Conservation (phyloP, 1,284 basidiomycete genomes). For the Papiliotrema fonsecae region DNA sequence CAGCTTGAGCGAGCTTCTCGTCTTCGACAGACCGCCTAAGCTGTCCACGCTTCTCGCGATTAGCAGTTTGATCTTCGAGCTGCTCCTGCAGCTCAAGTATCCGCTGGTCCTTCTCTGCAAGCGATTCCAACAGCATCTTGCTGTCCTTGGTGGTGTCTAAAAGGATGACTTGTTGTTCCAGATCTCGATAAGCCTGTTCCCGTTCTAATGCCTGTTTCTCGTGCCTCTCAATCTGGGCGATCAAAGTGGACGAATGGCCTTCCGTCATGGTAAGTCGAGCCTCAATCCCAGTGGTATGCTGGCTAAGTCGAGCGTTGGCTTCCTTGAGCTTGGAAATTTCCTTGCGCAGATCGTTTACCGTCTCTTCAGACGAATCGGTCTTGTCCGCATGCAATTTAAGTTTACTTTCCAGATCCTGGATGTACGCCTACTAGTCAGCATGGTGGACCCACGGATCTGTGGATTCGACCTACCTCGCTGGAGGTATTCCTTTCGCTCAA, state of each 20-base stretch:
- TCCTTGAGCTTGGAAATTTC: constrained; percentile 77
- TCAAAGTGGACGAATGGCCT: constrained; percentile 64
- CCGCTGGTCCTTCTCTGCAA: constrained; percentile 71
- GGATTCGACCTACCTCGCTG: constrained; percentile 62
- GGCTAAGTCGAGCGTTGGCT: constrained; percentile 62
- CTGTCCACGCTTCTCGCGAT: constrained; percentile 52
- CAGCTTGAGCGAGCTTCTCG: constrained; percentile 13
- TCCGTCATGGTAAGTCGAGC: constrained; percentile 72
- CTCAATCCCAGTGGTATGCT: constrained; percentile 89
- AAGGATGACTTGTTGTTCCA: constrained; percentile 67
- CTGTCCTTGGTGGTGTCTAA: constrained; percentile 62
- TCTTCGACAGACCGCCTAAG: constrained; percentile 39
- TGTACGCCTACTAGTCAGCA: constrained; percentile 59
- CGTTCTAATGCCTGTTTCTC: constrained; percentile 71
- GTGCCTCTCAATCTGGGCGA: constrained; percentile 66
- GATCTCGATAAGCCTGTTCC: constrained; percentile 59
- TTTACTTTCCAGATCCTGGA: constrained; percentile 85
- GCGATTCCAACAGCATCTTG: constrained; percentile 58
- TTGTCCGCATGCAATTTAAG: constrained; percentile 77
- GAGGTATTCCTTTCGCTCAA: constrained; percentile 81
- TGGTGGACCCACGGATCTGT: not conserved
- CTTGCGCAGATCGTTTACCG: constrained; percentile 72
- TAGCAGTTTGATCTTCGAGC: constrained; percentile 48
- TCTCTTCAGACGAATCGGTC: constrained; percentile 66
- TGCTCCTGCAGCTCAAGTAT: constrained; percentile 69